phyloP scores from a whole-genome alignment of 2,329 filamentous ascomycete species.

The Lomentospora prolificans region DNA sequence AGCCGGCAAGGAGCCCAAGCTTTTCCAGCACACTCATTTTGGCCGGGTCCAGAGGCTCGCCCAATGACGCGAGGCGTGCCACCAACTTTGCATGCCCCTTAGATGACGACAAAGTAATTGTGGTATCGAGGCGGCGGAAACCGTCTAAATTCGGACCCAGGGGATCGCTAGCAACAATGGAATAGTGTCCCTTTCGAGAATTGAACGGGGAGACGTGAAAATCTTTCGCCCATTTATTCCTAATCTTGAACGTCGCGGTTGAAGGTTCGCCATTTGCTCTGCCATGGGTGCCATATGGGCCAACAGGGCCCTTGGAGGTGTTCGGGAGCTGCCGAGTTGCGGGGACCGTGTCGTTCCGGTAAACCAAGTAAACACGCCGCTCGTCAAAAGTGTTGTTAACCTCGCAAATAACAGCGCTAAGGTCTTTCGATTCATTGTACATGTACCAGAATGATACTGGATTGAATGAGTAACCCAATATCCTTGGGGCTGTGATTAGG shows the following conservation, averaged over 20 bases:
- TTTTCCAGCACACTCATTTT: constrained; percentile 32
- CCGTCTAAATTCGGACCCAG: constrained; percentile 26
- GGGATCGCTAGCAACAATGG: constrained; percentile 35
- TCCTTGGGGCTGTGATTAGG: constrained; percentile 58
- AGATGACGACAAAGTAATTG: constrained; percentile 51
- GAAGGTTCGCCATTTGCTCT: not conserved
- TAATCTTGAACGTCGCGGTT: not conserved
- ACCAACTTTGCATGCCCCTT: constrained; percentile 52
- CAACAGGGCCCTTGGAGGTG: not conserved
- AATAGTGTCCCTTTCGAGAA: constrained; percentile 45
- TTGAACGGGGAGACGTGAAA: constrained; percentile 74
- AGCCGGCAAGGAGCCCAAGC: constrained; percentile 37
- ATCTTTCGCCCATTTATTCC: constrained; percentile 50
- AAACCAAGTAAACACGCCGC: constrained; percentile 54
- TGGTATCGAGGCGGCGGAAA: constrained; percentile 41
- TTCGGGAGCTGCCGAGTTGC: not conserved
- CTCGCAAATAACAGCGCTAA: constrained; percentile 60
- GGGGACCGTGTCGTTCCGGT: constrained; percentile 17
- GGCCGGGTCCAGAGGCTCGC: constrained; percentile 37
- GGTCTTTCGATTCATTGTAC: constrained; percentile 46
- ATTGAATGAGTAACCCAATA: constrained; percentile 64
- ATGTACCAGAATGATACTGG: constrained; percentile 74
- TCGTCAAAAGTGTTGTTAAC: constrained; percentile 73
- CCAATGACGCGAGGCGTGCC: constrained; percentile 47
- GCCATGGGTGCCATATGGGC: no score